Evolutionary conservation across 169 alveolate species (phyloP).

Genomic region (Plasmodium gonderi): DNA sequence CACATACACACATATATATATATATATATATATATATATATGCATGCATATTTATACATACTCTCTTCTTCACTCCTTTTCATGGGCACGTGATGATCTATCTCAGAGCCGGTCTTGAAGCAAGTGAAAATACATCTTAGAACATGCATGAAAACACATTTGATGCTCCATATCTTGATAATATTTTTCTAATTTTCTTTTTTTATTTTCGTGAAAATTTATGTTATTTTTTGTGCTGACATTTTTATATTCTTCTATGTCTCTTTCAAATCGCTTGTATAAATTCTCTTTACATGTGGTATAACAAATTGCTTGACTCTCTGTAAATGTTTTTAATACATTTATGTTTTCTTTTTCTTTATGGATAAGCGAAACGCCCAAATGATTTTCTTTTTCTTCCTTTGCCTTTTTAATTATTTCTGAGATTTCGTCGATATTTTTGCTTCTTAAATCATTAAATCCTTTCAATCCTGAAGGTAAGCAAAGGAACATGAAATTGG

Average conservation of each 20-base stretch:
- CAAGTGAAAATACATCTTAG: conserved; percentile 10
- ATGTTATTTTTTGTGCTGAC: conserved; percentile 32
- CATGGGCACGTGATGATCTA: neutral
- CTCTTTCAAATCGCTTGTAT: conserved; percentile 34
- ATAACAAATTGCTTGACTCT: conserved; percentile 35
- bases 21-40: conserved; percentile 11
- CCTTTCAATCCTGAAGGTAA: neutral
- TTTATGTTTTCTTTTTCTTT: conserved; percentile 34
- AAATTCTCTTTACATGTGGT: conserved; percentile 40
- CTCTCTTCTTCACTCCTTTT: neutral
- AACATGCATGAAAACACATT: conserved; percentile 37
- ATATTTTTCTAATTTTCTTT: conserved; percentile 24
- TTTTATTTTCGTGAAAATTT: conserved; percentile 25
- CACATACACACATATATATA: neutral
- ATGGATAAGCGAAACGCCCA: neutral
- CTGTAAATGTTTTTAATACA: conserved; percentile 16
- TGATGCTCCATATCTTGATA: conserved; percentile 41
- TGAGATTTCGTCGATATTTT: conserved; percentile 29
- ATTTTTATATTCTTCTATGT: conserved; percentile 4
- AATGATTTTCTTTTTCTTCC: conserved; percentile 25
- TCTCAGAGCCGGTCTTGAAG: neutral
- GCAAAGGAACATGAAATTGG: neutral
- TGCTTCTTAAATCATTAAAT: conserved; percentile 49
- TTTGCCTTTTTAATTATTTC: conserved; percentile 19
- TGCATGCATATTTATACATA: neutral